A percentile compares a stretch with the other conserved stretches of the same genome.
Evolutionary conservation across 257 asterid species (phyloP).

Genomic region (Nicotiana noctiflora): DNA sequence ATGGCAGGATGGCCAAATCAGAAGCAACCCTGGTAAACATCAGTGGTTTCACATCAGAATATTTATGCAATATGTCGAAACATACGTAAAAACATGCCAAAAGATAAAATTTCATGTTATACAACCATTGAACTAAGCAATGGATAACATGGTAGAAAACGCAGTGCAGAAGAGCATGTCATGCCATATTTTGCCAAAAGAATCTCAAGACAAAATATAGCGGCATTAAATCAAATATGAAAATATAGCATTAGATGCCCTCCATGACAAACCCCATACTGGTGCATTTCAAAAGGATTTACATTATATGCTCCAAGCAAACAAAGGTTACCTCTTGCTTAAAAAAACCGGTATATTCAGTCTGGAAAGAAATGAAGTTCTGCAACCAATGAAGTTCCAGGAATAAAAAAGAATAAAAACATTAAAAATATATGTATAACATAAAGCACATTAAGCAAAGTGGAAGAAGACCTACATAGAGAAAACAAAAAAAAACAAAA

Average conservation of each 20-base stretch:
- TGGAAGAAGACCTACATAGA: not conserved
- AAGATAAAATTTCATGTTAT: not conserved
- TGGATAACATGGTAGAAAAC: not conserved
- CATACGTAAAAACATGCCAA: not conserved
- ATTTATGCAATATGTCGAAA: not conserved
- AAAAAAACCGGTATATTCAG: too few relatives aligned
- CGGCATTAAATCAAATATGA: not conserved
- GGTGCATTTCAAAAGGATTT: not conserved
- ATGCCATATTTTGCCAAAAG: not conserved
- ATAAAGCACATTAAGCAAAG: not conserved
- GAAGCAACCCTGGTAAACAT: not conserved
- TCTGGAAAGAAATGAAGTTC: too few relatives aligned
- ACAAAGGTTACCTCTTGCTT: not conserved
- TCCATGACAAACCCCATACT: too few relatives aligned
- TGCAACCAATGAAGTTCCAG: not conserved
- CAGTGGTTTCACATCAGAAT: not conserved
- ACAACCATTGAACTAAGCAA: not conserved
- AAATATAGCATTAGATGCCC: not conserved
- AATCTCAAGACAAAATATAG: not conserved
- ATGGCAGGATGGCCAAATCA: constrained; percentile 10
- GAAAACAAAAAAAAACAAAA: too few relatives aligned
- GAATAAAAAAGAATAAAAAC: not conserved
- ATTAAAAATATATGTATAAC: not conserved
- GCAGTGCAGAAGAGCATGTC: not conserved
- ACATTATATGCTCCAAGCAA: not conserved